Evolutionary conservation across 495 filamentous ascomycete species (phyloP), one percentile per base, ranked within the genome.

Genomic region (Hypomontagnella monticulosa): DNA sequence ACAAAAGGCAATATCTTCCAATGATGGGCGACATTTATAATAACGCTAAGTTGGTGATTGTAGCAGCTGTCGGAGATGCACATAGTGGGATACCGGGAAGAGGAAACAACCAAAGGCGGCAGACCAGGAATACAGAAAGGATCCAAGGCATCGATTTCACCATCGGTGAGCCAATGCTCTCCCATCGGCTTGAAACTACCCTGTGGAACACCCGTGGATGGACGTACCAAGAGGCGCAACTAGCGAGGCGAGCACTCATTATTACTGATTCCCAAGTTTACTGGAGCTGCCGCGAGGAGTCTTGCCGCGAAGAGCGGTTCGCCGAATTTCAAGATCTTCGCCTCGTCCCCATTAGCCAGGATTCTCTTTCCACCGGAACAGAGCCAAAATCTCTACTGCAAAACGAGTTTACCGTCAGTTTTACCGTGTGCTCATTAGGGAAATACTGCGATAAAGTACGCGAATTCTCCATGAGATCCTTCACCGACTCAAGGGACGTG

Each of bases 281-380:
- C 53, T 57, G 44, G n/a, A 41, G 46, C n/a, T 57, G 53, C 38
- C 53, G 77, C 49, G 75, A 77, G 42, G 75, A 75, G 40, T 56
- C 67, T 19, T 73, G 71, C 38, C 77, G 75, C 20, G 51, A 38
- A 1, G 57, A 55, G 0, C 77, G 77, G 38, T 27, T 27, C 6
- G 6, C 23, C 23, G 23, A 27, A 6, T 27, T 27, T 27, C 23
- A 27, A 6, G 6, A 27, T 27, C 23, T 27, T 27, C 23, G 23
- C 23, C 23, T 3, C 23, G 2, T 3, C 23, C 23, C 23, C 3
- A 27, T 27, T 27, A 6, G 23, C 23, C 23, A 27, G 2, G 23
- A 27, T 6, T 27, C 23, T 27, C 23, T 27, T 27, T 27, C 6
- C 23, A 6, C 23, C 23, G 23, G 23, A 27, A 6, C 23, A 3